phyloP scores from a whole-genome alignment of 805 yeast genomes.

The Saccharomycopsis sp. region DNA sequence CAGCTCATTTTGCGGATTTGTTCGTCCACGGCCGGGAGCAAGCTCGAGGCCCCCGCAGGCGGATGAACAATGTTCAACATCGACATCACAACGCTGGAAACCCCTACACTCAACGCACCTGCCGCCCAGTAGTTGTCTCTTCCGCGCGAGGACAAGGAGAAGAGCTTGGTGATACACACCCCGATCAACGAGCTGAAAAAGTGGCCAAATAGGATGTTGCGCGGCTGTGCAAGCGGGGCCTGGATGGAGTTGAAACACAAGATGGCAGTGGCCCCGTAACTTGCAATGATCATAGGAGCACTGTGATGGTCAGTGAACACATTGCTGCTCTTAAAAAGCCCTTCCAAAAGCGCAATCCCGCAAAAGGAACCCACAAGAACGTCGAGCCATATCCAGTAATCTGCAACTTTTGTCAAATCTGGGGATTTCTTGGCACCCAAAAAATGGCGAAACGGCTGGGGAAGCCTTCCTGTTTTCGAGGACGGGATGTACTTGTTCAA shows the following conservation, averaged over 20 bases:
- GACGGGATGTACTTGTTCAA: constrained; percentile 5
- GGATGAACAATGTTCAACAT: constrained; percentile 54
- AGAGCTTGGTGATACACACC: constrained; percentile 44
- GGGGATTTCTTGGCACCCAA: constrained; percentile 29
- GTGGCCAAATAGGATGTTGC: constrained; percentile 50
- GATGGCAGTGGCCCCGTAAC: constrained; percentile 57
- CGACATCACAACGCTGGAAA: constrained; percentile 46
- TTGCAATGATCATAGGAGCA: constrained; percentile 43
- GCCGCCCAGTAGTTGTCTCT: constrained; percentile 43
- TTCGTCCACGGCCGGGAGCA: constrained; percentile 44
- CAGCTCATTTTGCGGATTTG: constrained; percentile 44
- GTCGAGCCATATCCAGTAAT: constrained; percentile 39
- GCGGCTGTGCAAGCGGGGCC: constrained; percentile 57
- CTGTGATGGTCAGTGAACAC: constrained; percentile 31
- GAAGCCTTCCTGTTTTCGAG: constrained; percentile 28
- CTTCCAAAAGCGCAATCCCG: constrained; percentile 40
- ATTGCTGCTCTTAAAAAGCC: constrained; percentile 32
- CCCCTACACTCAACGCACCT: constrained; percentile 49
- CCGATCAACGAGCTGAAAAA: constrained; percentile 46
- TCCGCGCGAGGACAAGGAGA: constrained; percentile 36
- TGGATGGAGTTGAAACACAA: constrained; percentile 45
- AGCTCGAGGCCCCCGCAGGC: constrained; percentile 64
- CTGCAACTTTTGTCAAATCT: constrained; percentile 25
- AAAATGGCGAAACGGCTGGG: constrained; percentile 30
- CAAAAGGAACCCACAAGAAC: constrained; percentile 36